Percentiles rank a stretch among this genome's conserved stretches.
phyloP scores from a whole-genome alignment of 495 filamentous ascomycete genomes.

The Physcia stellaris region DNA sequence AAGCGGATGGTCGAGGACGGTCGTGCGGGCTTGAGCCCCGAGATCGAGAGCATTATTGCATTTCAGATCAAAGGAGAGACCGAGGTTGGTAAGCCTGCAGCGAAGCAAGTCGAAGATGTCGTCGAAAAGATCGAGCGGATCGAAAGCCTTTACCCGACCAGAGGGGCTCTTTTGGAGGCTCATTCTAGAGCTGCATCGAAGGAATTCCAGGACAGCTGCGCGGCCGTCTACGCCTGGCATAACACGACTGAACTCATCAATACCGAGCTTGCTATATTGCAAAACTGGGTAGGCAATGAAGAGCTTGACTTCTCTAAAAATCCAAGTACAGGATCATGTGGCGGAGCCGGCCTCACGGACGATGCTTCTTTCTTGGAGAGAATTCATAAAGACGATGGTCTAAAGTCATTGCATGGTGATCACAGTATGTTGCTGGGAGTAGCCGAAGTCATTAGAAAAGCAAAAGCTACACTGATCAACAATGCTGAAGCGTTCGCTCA shows the following conservation, averaged over 20 bases:
- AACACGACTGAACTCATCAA: conserved; percentile 98
- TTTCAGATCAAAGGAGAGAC: conserved; percentile 91
- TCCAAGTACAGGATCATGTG: conserved; percentile 34
- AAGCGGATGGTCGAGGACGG: conserved; percentile 71
- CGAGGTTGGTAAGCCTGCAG: conserved; percentile 74
- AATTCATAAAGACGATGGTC: conserved; percentile 93
- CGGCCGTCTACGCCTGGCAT: conserved; percentile 86
- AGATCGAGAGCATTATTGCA: conserved; percentile 74
- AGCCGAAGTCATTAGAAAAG: conserved; percentile 74
- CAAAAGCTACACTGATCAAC: conserved; percentile 78
- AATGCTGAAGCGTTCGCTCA: conserved; percentile 78
- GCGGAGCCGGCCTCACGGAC: conserved; percentile 58
- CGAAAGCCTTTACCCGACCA: conserved; percentile 72
- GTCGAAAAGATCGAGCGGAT: conserved; percentile 79
- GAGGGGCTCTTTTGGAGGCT: conserved; percentile 51
- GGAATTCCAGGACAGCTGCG: conserved; percentile 64
- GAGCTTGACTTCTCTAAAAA: conserved; percentile 77
- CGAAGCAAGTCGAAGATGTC: conserved; percentile 77
- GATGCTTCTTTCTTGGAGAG: conserved; percentile 88
- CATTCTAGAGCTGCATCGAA: conserved; percentile 61
- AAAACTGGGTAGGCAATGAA: conserved; percentile 92
- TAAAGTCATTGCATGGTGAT: conserved; percentile 74
- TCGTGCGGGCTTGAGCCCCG: conserved; percentile 47
- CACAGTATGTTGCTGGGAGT: conserved; percentile 77
- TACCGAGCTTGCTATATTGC: conserved; percentile 77